Percentiles rank a stretch among this genome's conserved stretches.
Evolutionary conservation across 2,329 filamentous ascomycete genomes (phyloP).

Genomic region (Biscogniauxia marginata): DNA sequence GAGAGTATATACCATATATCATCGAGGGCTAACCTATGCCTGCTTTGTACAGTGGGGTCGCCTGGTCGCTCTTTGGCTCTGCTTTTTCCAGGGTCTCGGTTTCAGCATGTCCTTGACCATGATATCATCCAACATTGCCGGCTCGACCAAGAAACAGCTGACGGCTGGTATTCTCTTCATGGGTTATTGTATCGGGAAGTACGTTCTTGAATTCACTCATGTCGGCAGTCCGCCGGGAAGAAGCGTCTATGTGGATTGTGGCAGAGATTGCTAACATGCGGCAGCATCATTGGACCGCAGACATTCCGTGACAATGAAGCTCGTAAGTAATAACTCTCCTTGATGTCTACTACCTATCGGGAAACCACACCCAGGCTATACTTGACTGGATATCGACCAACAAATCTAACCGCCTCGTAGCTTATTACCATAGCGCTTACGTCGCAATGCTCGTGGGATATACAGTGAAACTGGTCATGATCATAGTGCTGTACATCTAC

Average conservation of each 20-base stretch:
- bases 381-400: too few relatives aligned
- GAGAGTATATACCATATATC: background rate
- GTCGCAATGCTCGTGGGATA: slow-evolving; percentile 35
- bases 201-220: slow-evolving; percentile 6
- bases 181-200: slow-evolving; percentile 33
- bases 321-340: slow-evolving; percentile 16
- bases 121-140: slow-evolving; percentile 34
- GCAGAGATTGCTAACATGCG: background rate
- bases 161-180: slow-evolving; percentile 31
- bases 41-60: slow-evolving; percentile 45
- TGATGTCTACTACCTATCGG: background rate
- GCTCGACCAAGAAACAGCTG: slow-evolving; percentile 34
- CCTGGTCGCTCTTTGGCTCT: slow-evolving; percentile 55
- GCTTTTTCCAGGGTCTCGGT: slow-evolving; percentile 33
- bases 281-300: slow-evolving; percentile 33
- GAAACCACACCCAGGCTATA: background rate
- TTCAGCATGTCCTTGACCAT: slow-evolving; percentile 35
- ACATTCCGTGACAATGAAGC: slow-evolving; percentile 27
- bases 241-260: too few relatives aligned
- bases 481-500: slow-evolving; percentile 30
- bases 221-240: background rate
- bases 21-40: background rate
- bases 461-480: slow-evolving; percentile 25
- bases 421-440: slow-evolving; percentile 32
- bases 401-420: slow-evolving; percentile 16